A percentile compares a stretch with the other conserved stretches of the same genome.
These are phyloP conservation scores for Clarireedia paspali DNA, from an alignment of 2,329 filamentous ascomycete genomes.

Conservation along the genomic window DNA sequence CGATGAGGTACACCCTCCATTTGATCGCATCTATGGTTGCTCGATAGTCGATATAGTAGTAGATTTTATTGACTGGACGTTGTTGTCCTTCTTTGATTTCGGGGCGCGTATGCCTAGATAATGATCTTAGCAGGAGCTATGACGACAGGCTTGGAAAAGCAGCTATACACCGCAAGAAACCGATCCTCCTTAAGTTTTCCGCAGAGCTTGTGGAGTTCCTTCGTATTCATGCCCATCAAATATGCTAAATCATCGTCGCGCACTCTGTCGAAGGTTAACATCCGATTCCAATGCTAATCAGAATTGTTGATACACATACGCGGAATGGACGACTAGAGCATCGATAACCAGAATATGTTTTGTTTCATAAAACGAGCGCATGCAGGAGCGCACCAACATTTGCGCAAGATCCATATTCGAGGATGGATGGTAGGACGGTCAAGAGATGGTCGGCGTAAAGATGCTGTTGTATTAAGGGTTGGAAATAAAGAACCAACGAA, in stretches of 20 bases:
- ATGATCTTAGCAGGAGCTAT: slow-evolving; percentile 8
- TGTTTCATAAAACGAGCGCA: slow-evolving; percentile 79
- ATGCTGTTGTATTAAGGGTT: background rate
- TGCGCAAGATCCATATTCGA: slow-evolving; percentile 58
- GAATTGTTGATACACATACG: slow-evolving; percentile 36
- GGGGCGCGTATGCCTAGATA: slow-evolving; percentile 57
- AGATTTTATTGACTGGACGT: slow-evolving; percentile 77
- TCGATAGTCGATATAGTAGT: slow-evolving; percentile 96
- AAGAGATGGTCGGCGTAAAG: background rate
- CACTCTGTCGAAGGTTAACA: slow-evolving; percentile 42
- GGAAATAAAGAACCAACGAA: background rate
- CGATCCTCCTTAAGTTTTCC: slow-evolving; percentile 80
- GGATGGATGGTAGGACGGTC: background rate
- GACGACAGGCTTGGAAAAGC: background rate
- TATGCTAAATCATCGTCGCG: slow-evolving; percentile 83
- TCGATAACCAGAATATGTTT: slow-evolving; percentile 77
- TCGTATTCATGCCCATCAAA: slow-evolving; percentile 81
- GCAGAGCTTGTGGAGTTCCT: slow-evolving; percentile 85
- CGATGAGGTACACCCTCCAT: slow-evolving; percentile 82
- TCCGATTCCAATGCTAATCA: slow-evolving; percentile 10
- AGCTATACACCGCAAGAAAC: slow-evolving; percentile 66
- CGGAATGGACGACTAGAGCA: slow-evolving; percentile 68
- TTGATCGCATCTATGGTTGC: slow-evolving; percentile 95
- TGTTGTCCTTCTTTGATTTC: slow-evolving; percentile 76
- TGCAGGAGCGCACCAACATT: slow-evolving; percentile 77